Base-by-base conservation (phyloP, 305 asterid species). In the Fraxinus sp. region DNA sequence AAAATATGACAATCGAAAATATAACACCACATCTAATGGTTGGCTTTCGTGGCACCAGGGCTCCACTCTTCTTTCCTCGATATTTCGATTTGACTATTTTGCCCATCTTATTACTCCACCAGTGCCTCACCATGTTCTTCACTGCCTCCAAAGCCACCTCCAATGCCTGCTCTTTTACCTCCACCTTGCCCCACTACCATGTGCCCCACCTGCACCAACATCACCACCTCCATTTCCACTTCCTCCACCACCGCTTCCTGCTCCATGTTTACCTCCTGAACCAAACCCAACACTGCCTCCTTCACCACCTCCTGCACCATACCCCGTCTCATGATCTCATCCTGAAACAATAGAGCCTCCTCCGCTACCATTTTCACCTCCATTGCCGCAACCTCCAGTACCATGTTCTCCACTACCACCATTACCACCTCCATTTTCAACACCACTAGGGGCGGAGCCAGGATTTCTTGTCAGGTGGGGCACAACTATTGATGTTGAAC, bases 291-390 rank as follows among this genome's bases (percentile, higher is more conserved):
- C 14, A 32, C 7, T 37, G 7, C 22, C 76, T 10, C 43, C 76
- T 59, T 59, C 32, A 18, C 71, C 71, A 59, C 30, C 87, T 4
- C 90, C 89, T 0, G 72, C 82, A 52, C 90, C 88, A 46, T 80
- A 85, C 18, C 87, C 86, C 0, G 80, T 79, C 13, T 84, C 90
- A 0, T 77, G 79, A 1, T 77, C 88, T 72, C 89, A 88, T 13
- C 86, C 89, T 18, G 88, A 90, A 7, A 85, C 89, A 0, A 86
- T 87, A 24, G 28, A 75, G 0, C 89, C 89, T 35, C 74, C 87
- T 33, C 91, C 93, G 24, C 88, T 84, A 0, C 89, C 95, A 75
- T 80, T 80, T 0, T 87, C 91, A 28, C 91, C 85, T 70, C 83
- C 86, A 24, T 82, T 85, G 5, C 80, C 88, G 7, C 84, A 85